Base-by-base conservation (phyloP, 306 rosid species). In the Castanopsis chinensis region DNA sequence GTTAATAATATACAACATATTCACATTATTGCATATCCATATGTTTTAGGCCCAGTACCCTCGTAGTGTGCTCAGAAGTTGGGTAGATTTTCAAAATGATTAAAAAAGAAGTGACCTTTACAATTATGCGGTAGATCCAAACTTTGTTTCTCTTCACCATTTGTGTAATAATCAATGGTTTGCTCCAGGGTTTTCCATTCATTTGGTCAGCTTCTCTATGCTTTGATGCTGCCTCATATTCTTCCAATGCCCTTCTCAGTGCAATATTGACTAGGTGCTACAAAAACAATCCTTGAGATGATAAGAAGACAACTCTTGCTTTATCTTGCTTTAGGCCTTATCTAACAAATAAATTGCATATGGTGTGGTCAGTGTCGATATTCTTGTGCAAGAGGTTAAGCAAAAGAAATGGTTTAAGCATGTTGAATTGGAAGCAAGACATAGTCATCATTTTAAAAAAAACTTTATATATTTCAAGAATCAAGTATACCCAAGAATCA, bases 71-170 rank as follows among this genome's bases (percentile, higher is more conserved):
- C 97, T 80, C 88, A 87, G 52, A 87, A 90, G 91, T 95, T 92
- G 8, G 98, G 96, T 54, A 92, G 72, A 82, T 95, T 95, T 79
- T 95, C 97, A 76, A 92, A 95, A 80, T 95, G 99, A 78, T 95
- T 96, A 15, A 97, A 97, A 83, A 95, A 95, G 84, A 82, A 92
- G 18, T 97, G 97, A 8, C 97, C 96, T 79, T 83, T 87, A 79
- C 89, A 89, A 78, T 85, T 84, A 53, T 23, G 41, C 20, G 90
- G 64, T 59, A 82, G 81, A 64, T 56, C 56, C 0, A 86, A 80
- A 65, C 60, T 76, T 33, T 74, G 79, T 51, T 54, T 45, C 77
- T 87, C 77, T 61, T 76, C 91, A 74, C 80, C 74, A 59, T 75
- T 43, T 64, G 68, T 60, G 82, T 76, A 52, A 35, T 35, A 35